A percentile compares a stretch with the other conserved stretches of the same genome.
phyloP scores from a whole-genome alignment of 148 eudicot genomes.

The Cornus florida region DNA sequence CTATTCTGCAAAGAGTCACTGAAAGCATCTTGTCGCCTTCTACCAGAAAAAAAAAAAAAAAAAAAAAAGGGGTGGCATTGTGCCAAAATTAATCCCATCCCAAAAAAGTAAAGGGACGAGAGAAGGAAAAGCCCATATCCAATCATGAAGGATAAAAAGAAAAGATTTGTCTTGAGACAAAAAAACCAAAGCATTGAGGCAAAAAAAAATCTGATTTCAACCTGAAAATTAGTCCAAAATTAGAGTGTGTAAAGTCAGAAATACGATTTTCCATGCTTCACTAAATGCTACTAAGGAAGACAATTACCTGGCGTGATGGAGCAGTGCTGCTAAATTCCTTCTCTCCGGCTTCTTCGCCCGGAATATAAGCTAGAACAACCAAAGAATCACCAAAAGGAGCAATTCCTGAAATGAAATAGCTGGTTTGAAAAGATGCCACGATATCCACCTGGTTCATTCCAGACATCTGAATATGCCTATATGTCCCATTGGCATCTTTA shows the following conservation, averaged over 20 bases:
- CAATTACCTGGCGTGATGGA: constrained; percentile 84
- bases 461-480: constrained; percentile 48
- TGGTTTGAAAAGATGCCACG: constrained; percentile 93
- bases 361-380: constrained; percentile 89
- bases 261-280: neutral
- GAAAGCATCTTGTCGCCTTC: neutral
- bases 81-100: too few species aligned
- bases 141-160: neutral
- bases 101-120: neutral
- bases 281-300: neutral
- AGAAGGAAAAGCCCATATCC: neutral
- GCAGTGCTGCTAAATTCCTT: constrained; percentile 70
- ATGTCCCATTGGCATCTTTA: constrained; percentile 58
- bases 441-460: constrained; percentile 77
- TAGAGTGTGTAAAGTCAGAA: neutral
- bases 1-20: neutral
- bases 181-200: neutral
- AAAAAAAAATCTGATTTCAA: neutral
- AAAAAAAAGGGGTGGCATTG: too few species aligned
- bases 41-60: neutral
- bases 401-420: constrained; percentile 89
- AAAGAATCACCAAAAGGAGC: constrained; percentile 96
- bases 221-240: too few species aligned
- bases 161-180: neutral
- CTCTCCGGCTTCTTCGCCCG: constrained; percentile 84